Conservation (phyloP, 1,284 basidiomycete genomes). For the Austroboletus niveus region DNA sequence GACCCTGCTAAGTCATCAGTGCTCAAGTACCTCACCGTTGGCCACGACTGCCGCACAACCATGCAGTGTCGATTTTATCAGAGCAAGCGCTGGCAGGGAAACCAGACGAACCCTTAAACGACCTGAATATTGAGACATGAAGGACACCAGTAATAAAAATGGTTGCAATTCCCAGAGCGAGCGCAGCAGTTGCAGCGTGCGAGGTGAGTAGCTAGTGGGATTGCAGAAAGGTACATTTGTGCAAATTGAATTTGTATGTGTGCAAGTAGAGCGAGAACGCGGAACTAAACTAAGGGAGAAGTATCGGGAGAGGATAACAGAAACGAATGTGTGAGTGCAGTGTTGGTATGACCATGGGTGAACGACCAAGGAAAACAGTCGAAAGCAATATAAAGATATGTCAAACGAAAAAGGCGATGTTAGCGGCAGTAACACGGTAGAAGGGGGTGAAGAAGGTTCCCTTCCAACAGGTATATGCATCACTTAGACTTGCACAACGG, state of each 20-base stretch:
- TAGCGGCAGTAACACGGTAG: no score
- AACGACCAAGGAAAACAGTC: not conserved
- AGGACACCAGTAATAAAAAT: not conserved
- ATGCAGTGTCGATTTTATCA: no score
- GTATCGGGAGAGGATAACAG: not conserved
- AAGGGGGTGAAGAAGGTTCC: not conserved
- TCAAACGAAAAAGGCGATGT: not conserved
- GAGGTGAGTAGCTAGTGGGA: not conserved
- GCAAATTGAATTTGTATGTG: conserved; percentile 1
- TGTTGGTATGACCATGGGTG: not conserved
- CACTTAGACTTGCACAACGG: not conserved
- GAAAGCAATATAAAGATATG: not conserved
- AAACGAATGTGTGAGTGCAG: not conserved
- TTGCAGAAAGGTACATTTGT: conserved; percentile 5
- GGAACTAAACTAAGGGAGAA: conserved; percentile 1
- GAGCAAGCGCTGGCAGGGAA: no score
- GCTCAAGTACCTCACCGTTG: no score
- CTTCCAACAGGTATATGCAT: conserved; percentile 13
- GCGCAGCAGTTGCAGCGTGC: not conserved
- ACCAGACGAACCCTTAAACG: no score
- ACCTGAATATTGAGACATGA: no score
- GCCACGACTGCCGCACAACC: no score
- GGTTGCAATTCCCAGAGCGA: not conserved
- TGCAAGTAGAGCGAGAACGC: conserved; percentile 7
- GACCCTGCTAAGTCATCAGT: no score